Evolutionary conservation across 495 filamentous ascomycete species (phyloP), one percentile per base, ranked within the genome.

Genomic region (Ascodesmis nigricans): DNA sequence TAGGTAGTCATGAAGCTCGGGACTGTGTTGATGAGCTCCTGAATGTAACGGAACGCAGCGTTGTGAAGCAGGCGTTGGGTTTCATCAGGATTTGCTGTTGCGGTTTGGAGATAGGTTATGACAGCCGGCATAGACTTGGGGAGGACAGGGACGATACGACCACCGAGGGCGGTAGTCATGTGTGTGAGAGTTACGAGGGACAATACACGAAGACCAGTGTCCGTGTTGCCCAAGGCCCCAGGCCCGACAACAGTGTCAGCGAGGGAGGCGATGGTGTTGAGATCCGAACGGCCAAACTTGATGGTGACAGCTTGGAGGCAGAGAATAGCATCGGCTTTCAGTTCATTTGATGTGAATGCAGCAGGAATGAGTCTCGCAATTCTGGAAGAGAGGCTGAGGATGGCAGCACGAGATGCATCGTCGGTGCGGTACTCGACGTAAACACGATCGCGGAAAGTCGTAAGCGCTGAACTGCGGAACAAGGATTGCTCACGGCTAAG

Each of bases 241-340:
- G 65, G 55, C 28, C 78, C 69, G n/a, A 75, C 69, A 47, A 95
- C 73, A 4, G 74, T 70, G 31, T 68, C 58, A 7, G 79, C 78
- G 16, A 79, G 71, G 19, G 51, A 35, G 16, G 63, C 55, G 16
- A 75, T 61, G 33, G 71, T 72, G 5, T 22, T 18, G 10, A 24
- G 43, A 8, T 47, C 76, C 47, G 75, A 79, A 55, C 83, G 84
- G 35, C 87, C 87, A 50, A 90, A 92, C 50, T 78, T 78, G 55
- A 90, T 79, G 5, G 77, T 67, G 33, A 95, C 83, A 45, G 73
- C 72, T 55, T 92, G 80, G 31, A 92, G 75, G 46, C 87, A 95
- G 24, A 67, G 64, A 25, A 95, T 64, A 3, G 82, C 77, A 18
- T 73, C 74, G 43, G 74, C 74, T 54, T 80, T 84, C 47, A 87